These are phyloP conservation scores for Torulaspora franciscae DNA, from an alignment of 805 yeast genomes.

Conservation along the genomic window DNA sequence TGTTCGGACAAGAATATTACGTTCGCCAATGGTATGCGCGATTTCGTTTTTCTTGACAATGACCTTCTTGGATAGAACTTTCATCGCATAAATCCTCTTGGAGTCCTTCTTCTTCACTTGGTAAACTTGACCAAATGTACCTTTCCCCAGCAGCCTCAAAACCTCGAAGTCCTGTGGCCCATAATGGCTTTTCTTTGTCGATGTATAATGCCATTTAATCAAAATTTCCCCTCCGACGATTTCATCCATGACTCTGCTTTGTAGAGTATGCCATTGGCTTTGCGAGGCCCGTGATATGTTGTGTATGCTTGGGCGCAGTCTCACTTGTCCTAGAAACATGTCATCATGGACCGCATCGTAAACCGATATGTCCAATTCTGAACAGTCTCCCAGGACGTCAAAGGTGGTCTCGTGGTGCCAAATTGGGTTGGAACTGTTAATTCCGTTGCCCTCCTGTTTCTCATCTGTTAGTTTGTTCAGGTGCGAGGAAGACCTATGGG, in stretches of 20 bases:
- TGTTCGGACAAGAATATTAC: slow-evolving; percentile 90
- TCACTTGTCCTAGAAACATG: slow-evolving; percentile 78
- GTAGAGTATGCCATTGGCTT: slow-evolving; percentile 70
- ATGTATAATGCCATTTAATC: slow-evolving; percentile 66
- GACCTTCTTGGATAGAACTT: slow-evolving; percentile 87
- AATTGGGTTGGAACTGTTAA: slow-evolving; percentile 49
- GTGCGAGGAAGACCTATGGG: slow-evolving; percentile 44
- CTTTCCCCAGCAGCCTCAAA: slow-evolving; percentile 84
- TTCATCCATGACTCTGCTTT: slow-evolving; percentile 71
- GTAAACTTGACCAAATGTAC: slow-evolving; percentile 96
- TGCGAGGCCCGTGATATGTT: slow-evolving; percentile 36
- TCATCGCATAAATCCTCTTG: slow-evolving; percentile 92
- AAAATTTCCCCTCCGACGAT: slow-evolving; percentile 72
- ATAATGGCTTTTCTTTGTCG: slow-evolving; percentile 66
- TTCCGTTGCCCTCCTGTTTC: slow-evolving; percentile 21
- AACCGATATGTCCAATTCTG: slow-evolving; percentile 84
- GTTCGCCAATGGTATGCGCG: slow-evolving; percentile 96
- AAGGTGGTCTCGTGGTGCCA: slow-evolving; percentile 94
- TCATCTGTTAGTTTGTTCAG: slow-evolving; percentile 31
- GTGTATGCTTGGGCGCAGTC: slow-evolving; percentile 56
- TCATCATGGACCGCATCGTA: slow-evolving; percentile 84
- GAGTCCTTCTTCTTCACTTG: slow-evolving; percentile 92
- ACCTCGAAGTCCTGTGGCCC: slow-evolving; percentile 96
- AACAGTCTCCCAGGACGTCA: slow-evolving; percentile 80
- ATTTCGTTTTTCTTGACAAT: slow-evolving; percentile 96